Conservation (phyloP, 75 land plant genomes). For the Pinus tabuliformis region DNA sequence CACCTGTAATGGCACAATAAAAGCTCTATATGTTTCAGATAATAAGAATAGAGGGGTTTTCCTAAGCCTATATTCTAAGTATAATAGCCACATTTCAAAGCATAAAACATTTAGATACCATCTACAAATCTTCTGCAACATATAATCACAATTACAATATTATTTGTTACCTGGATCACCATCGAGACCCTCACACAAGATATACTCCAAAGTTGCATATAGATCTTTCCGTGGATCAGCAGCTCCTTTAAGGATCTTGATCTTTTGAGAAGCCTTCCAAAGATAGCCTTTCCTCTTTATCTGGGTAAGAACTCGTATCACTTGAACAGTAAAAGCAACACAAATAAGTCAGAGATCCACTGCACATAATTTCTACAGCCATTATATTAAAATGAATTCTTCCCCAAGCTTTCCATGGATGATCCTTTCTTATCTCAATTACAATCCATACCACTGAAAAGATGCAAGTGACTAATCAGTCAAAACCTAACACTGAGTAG, state of each 20-base stretch:
- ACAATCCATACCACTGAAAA: neutral
- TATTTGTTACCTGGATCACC: conserved; percentile 43
- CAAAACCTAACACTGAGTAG: neutral
- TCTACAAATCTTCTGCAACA: neutral
- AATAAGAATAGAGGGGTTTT: neutral
- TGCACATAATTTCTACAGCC: neutral
- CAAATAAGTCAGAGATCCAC: neutral
- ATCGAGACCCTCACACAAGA: conserved; percentile 46
- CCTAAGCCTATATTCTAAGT: neutral
- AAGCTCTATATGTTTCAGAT: neutral
- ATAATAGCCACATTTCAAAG: neutral
- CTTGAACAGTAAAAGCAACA: conserved; percentile 9
- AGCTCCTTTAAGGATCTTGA: conserved; percentile 45
- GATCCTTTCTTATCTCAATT: neutral
- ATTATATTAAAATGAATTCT: neutral
- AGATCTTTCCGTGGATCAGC: conserved; percentile 26
- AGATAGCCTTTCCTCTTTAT: conserved; percentile 26
- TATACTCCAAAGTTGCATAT: conserved; percentile 59
- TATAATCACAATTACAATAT: neutral
- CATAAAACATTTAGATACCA: neutral
- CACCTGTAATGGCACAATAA: conserved; percentile 16
- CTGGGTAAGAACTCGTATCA: conserved; percentile 31
- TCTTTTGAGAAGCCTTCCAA: conserved; percentile 41
- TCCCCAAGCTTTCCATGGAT: neutral
- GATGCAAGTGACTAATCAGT: neutral